These are phyloP conservation scores for Salix dunnii DNA, from an alignment of 345 rosid genomes.

Conservation along the genomic window DNA sequence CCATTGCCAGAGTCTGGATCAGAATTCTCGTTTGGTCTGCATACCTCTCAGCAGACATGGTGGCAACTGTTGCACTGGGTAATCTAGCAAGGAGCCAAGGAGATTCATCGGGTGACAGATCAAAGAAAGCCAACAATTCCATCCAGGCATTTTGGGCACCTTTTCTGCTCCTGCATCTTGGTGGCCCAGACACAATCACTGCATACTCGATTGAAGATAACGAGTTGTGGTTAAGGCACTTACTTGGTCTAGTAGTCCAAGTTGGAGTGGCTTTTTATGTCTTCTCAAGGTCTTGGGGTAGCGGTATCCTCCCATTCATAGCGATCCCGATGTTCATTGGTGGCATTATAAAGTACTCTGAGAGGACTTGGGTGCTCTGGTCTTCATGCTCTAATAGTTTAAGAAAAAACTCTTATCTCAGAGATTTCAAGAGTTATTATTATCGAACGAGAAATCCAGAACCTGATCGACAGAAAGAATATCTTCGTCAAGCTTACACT, in stretches of 20 bases:
- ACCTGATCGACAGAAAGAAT: too few relatives aligned
- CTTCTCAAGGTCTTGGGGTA: too few relatives aligned
- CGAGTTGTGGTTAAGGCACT: background rate
- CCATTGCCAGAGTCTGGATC: too few relatives aligned
- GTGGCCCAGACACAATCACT: slow-evolving; percentile 6
- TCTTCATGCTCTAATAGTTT: background rate
- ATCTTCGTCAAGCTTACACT: background rate
- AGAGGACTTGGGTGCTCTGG: background rate
- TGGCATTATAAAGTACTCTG: background rate
- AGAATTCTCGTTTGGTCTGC: background rate
- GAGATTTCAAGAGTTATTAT: background rate
- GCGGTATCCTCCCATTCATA: background rate
- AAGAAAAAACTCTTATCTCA: background rate
- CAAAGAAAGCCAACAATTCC: background rate
- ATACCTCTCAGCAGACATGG: background rate
- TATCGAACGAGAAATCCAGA: too few relatives aligned
- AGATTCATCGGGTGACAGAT: background rate
- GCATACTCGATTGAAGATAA: background rate
- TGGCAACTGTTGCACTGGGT: background rate
- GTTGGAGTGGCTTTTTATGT: background rate
- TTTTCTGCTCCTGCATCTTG: background rate
- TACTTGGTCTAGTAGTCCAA: background rate
- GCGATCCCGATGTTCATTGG: background rate
- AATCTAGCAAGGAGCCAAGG: background rate
- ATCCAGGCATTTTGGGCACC: slow-evolving; percentile 5